Evolutionary conservation across 768 basidiomycete genomes (phyloP), one percentile per base, ranked within the genome.

Genomic region (Lentinula aciculospora): DNA sequence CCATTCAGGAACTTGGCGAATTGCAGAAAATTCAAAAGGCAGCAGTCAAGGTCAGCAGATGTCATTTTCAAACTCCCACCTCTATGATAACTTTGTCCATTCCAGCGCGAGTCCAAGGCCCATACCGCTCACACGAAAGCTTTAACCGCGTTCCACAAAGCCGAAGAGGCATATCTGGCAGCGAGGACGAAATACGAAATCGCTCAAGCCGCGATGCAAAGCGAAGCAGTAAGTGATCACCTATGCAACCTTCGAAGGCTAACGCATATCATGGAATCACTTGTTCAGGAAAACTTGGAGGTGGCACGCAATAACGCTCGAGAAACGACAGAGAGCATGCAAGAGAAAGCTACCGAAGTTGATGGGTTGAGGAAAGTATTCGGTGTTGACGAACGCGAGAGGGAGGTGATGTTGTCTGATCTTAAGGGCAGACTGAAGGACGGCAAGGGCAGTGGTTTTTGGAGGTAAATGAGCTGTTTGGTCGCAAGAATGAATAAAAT

Each of bases 291-390:
- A 57, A 68, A 74, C 3, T 67, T 89, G 25, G 81, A 83, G 25
- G 72, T 73, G 1, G 71, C 80, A 19, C 76, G 79, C 44, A 74
- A 77, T 25, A 81, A 80, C 6, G 83, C 85, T 2, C 74, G 67
- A 53, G 79, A 84, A 53, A 77, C 81, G 23, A 88, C 86, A 1
- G 76, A 81, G 51, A 80, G 78, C 62, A 72, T 92, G 54, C 78
- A 83, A 51, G 84, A 84, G 56, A 92, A 91, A 75, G 79, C 80
- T n/a, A 77, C 81, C 55, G 88, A 92, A 64, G 78, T 93, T 1
- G 88, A 92, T 62, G 77, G 78, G 60, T 67, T 92, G 53, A 74
- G 88, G 29, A 73, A 75, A 19, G 77, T 83, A 63, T 85, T 86
- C 66, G 81, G 80, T 34, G 83, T 83, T 7, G 89, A 92, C 62